These are phyloP conservation scores for Annona squamosa DNA, from an alignment of 164 flowering plant genomes.

Conservation along the genomic window DNA sequence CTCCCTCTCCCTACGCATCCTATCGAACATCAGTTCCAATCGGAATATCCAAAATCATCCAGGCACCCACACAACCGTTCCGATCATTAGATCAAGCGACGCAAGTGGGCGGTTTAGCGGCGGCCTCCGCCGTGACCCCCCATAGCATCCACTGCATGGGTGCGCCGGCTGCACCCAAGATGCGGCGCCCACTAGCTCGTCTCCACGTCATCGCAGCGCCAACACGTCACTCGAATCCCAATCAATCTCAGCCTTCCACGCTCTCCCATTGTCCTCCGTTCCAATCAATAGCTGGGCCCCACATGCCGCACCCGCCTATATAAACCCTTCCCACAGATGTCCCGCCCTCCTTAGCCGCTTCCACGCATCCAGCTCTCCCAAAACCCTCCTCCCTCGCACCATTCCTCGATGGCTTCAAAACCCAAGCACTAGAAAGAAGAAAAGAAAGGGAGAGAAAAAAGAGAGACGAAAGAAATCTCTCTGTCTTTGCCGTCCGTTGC, in stretches of 20 bases:
- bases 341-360: background rate
- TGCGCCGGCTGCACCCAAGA: background rate
- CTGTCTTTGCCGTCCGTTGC: background rate
- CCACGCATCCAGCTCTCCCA: background rate
- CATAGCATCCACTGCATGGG: background rate
- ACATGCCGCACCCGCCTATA: background rate
- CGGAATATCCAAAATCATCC: too few species aligned
- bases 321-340: background rate
- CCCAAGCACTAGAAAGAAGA: background rate
- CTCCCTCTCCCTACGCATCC: too few species aligned
- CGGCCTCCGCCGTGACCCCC: too few species aligned
- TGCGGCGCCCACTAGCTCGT: background rate
- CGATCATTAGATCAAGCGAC: too few species aligned
- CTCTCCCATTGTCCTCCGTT: background rate
- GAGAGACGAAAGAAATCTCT: background rate
- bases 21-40: too few species aligned
- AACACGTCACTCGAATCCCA: constrained; percentile 1
- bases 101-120: too few species aligned
- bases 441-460: background rate
- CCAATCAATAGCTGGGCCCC: constrained; percentile 6
- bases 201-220: constrained; percentile 2
- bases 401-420: background rate
- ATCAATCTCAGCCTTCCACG: constrained; percentile 1
- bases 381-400: background rate
- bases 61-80: too few species aligned